Evolutionary conservation across 176 grass and related monocot genomes (phyloP), one percentile per base, ranked within the genome.

Genomic region (Zea luxurians): DNA sequence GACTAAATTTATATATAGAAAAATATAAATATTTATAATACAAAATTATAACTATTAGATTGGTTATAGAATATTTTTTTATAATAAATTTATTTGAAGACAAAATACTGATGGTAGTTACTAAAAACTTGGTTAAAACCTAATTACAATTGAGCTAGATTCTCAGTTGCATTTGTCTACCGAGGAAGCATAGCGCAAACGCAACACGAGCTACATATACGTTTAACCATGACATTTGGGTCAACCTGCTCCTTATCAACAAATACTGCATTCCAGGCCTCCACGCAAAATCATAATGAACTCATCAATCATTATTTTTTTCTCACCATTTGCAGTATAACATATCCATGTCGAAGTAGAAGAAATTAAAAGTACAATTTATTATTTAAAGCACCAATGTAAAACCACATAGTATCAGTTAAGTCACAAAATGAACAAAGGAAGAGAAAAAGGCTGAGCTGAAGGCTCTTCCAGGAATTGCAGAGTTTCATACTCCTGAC

Each of bases 401-500:
- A 57, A 57, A 57, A 8, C 17, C 16, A 57, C 53, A 54, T 54
- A 50, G 36, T 61, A 18, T 52, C 64, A 73, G 67, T 67, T 66
- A 27, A 38, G 18, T 17, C 41, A 48, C 12, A 4, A 18, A n/a
- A 37, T 27, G 6, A 57, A 64, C 66, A 48, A 79, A 41, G 18
- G 16, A 27, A 11, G 63, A 20, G 45, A 37, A 58, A 87, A 57
- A 47, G 21, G 47, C 58, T 66, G 7, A 7, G 3, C 7, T 10
- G 16, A 73, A 80, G 35, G 52, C n/a, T 74, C 21, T 80, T 59
- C 64, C 69, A 67, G 44, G 68, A 65, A 73, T 20, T 61, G 55
- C 38, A 43, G 55, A 47, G 40, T 34, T 68, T 59, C 57, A 82
- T 13, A 53, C 13, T 38, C 38, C 68, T 57, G 7, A 61, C 67